Percentiles rank a stretch among this genome's conserved stretches.
Evolutionary conservation across 305 asterid genomes (phyloP).

Genomic region (Solanum hybrid): DNA sequence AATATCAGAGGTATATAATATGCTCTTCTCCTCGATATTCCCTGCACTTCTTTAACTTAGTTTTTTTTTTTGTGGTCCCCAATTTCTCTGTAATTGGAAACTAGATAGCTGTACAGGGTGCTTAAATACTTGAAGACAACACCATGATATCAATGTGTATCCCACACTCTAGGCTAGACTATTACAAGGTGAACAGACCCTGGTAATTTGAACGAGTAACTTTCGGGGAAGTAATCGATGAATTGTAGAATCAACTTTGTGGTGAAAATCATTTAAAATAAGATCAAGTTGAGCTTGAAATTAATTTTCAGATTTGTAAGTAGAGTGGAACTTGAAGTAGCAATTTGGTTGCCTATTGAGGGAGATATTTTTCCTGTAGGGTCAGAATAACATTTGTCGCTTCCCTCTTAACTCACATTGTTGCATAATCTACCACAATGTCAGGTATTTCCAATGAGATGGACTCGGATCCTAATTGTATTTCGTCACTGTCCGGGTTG

Average conservation of each 20-base stretch:
- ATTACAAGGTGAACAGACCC: neutral
- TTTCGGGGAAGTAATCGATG: neutral
- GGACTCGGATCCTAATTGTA: constrained; percentile 19
- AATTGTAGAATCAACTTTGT: neutral
- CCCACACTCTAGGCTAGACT: neutral
- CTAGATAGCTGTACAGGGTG: neutral
- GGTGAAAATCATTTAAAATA: neutral
- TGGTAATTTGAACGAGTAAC: neutral
- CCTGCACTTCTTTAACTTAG: neutral
- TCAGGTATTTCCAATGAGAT: constrained; percentile 38
- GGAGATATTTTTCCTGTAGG: neutral
- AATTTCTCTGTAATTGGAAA: neutral
- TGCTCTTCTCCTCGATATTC: neutral
- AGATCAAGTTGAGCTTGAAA: neutral
- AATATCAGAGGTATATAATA: constrained; percentile 54
- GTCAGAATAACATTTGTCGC: neutral
- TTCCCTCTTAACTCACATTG: neutral
- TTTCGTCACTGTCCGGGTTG: constrained; percentile 47
- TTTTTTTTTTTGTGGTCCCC: neutral
- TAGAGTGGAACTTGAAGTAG: neutral
- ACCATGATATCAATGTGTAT: neutral
- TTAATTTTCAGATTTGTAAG: neutral
- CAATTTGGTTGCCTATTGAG: neutral
- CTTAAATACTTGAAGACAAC: neutral
- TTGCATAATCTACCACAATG: neutral